Evolutionary conservation across 2,329 filamentous ascomycete genomes (phyloP).

Genomic region (Beauveria caledonica): DNA sequence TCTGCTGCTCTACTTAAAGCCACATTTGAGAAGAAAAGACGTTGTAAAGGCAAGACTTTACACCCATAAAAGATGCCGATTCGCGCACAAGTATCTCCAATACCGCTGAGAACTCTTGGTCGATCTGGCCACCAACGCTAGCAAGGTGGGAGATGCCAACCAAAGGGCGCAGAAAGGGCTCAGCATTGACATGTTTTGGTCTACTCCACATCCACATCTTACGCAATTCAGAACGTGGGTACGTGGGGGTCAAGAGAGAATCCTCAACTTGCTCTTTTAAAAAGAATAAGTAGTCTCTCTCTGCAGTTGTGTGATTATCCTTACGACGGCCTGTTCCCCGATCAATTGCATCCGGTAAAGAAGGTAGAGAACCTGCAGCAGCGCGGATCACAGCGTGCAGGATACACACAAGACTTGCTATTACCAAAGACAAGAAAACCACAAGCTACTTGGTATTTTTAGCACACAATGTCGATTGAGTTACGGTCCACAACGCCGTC

Average conservation of each 20-base stretch:
- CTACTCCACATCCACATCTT: neutral
- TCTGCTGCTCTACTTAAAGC: too few species aligned
- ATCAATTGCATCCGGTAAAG: too few species aligned
- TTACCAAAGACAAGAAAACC: too few species aligned
- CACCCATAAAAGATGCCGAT: neutral
- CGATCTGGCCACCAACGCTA: neutral
- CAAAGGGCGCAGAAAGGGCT: neutral
- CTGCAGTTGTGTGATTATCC: too few species aligned
- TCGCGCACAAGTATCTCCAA: neutral
- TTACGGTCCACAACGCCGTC: neutral
- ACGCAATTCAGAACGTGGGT: neutral
- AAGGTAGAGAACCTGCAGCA: too few species aligned
- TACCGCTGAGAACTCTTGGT: neutral
- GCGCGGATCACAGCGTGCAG: too few species aligned
- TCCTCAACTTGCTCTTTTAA: too few species aligned
- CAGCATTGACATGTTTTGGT: neutral
- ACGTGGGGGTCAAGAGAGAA: neutral
- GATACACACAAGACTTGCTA: too few species aligned
- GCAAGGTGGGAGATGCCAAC: neutral
- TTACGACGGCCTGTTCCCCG: too few species aligned
- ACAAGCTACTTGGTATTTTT: too few species aligned
- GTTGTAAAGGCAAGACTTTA: neutral
- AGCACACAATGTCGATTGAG: conserved; percentile 2
- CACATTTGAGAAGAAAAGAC: too few species aligned
- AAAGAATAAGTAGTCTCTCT: too few species aligned